Conservation (phyloP, 2,329 filamentous ascomycete species). For the Arthrobotrys conoides region DNA sequence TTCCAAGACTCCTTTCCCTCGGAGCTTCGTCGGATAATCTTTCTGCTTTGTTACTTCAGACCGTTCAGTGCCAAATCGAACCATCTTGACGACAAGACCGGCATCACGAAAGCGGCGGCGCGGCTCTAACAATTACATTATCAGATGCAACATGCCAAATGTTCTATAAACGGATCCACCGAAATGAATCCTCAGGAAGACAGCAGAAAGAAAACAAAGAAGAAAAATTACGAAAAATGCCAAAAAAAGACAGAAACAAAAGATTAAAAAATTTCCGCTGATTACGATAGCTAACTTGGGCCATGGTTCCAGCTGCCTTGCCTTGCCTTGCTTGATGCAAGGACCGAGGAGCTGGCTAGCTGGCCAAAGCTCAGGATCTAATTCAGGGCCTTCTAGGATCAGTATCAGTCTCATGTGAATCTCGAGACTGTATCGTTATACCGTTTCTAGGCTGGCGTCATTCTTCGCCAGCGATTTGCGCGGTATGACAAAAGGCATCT, state of each 20-base stretch:
- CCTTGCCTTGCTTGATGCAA: background rate
- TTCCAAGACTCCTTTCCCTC: constrained; percentile 19
- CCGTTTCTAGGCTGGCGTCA: constrained; percentile 49
- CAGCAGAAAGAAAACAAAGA: background rate
- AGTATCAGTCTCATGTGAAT: constrained; percentile 42
- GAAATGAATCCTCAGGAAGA: constrained; percentile 16
- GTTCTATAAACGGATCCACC: constrained; percentile 24
- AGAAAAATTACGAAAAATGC: background rate
- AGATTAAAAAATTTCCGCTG: constrained; percentile 25
- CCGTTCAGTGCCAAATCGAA: constrained; percentile 3
- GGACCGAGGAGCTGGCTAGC: background rate
- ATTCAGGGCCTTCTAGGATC: constrained; percentile 1
- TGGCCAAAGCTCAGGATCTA: constrained; percentile 25
- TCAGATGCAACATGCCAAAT: constrained; percentile 23
- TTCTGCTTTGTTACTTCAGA: constrained; percentile 13
- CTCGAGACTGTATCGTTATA: constrained; percentile 53
- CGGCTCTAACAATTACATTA: constrained; percentile 22
- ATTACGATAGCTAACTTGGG: constrained; percentile 20
- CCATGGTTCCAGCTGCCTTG: constrained; percentile 25
- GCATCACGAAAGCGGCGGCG: constrained; percentile 29
- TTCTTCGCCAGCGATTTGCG: constrained; percentile 37
- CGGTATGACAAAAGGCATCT: constrained; percentile 29
- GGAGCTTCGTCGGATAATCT: constrained; percentile 56
- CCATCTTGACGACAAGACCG: constrained; percentile 16
- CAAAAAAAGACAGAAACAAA: background rate